These are phyloP conservation scores for Citrullus mucosospermus DNA, from an alignment of 306 rosid genomes.

Conservation along the genomic window DNA sequence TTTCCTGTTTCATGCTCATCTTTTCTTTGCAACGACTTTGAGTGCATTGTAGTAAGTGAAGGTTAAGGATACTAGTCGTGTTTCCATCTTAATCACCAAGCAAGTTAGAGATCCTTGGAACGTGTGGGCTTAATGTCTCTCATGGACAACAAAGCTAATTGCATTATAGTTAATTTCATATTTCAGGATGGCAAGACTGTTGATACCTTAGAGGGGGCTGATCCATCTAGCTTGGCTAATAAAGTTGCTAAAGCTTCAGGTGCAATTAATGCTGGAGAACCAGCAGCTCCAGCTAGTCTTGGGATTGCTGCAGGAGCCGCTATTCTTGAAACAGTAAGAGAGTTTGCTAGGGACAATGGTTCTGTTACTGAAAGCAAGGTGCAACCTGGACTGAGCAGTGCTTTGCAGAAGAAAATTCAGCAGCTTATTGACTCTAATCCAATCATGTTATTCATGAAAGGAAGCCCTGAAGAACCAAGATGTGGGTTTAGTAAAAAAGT, in stretches of 20 bases:
- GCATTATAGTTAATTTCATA: constrained; percentile 3
- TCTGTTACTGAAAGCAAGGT: constrained; percentile 31
- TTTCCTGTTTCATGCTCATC: not conserved
- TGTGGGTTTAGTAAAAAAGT: constrained; percentile 87
- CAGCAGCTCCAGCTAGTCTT: constrained; percentile 90
- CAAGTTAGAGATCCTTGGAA: not conserved
- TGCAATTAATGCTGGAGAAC: constrained; percentile 45
- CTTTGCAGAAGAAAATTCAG: constrained; percentile 39
- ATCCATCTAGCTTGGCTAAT: constrained; percentile 95
- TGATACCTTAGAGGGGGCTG: constrained; percentile 92
- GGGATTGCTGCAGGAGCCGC: constrained; percentile 80
- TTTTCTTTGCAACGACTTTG: not conserved
- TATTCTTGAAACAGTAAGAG: constrained; percentile 63
- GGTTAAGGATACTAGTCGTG: not conserved
- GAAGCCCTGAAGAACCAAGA: constrained; percentile 66
- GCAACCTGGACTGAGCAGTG: constrained; percentile 30
- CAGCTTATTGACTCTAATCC: constrained; percentile 46
- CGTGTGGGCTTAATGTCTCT: not conserved
- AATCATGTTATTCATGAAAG: constrained; percentile 81
- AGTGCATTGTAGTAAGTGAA: not conserved
- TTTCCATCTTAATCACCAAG: not conserved
- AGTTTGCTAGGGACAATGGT: constrained; percentile 44
- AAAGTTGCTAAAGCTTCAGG: constrained; percentile 85
- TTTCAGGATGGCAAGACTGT: constrained; percentile 70
- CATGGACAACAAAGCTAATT: not conserved